Evolutionary conservation across 2,329 filamentous ascomycete species (phyloP).

Genomic region (Paecilomyces sp.): DNA sequence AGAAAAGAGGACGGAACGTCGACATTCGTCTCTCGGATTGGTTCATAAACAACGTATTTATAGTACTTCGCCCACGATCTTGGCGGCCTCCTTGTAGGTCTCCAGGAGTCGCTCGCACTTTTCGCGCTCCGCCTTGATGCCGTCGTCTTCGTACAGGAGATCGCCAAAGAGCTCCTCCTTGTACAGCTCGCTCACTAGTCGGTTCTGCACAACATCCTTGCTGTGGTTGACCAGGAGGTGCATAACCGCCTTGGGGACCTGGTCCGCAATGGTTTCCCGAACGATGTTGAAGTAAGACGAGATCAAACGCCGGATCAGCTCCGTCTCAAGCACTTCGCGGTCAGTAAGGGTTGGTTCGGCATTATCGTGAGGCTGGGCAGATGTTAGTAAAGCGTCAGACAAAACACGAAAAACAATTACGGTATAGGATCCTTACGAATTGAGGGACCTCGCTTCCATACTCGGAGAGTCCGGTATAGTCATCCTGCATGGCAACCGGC

Average conservation of each 20-base stretch:
- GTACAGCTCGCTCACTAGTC: slow-evolving; percentile 91
- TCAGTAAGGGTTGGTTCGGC: slow-evolving; percentile 87
- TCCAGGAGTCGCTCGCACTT: slow-evolving; percentile 95
- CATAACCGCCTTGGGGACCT: slow-evolving; percentile 98
- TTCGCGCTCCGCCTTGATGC: slow-evolving; percentile 92
- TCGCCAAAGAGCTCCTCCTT: slow-evolving; percentile 87
- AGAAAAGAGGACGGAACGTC: background rate
- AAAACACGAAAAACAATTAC: background rate
- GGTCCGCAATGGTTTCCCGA: slow-evolving; percentile 94
- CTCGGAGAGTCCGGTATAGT: slow-evolving; percentile 29
- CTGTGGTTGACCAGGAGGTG: slow-evolving; percentile 96
- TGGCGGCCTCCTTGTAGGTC: slow-evolving; percentile 95
- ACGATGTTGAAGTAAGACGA: slow-evolving; percentile 99
- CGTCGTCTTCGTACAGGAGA: slow-evolving; percentile 93
- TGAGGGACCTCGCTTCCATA: slow-evolving; percentile 36
- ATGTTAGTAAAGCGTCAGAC: slow-evolving; percentile 1
- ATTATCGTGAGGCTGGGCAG: slow-evolving; percentile 29
- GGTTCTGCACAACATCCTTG: slow-evolving; percentile 96
- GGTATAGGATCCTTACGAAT: slow-evolving; percentile 37
- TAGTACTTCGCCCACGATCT: slow-evolving; percentile 95
- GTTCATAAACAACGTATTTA: slow-evolving; percentile 34
- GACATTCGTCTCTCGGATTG: background rate
- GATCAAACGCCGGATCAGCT: slow-evolving; percentile 92
- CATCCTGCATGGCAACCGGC: slow-evolving; percentile 38
- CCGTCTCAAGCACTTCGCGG: slow-evolving; percentile 92